Evolutionary conservation across 164 flowering plant genomes (phyloP), one percentile per base, ranked within the genome.

Genomic region (Magnolia kwangsiensis): DNA sequence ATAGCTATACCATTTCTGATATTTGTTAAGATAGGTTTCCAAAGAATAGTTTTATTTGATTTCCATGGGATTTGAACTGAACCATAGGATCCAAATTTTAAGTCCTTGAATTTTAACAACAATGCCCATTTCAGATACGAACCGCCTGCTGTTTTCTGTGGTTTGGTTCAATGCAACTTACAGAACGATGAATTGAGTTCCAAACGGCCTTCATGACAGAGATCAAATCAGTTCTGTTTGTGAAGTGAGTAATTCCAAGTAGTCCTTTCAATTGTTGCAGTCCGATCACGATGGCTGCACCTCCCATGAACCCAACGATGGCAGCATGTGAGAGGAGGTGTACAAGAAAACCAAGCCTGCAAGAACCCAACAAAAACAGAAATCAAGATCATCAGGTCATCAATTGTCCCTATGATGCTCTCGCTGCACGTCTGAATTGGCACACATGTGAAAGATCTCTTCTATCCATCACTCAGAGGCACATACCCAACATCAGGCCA

Each of bases 271-370:
- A 84, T 63, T 94, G 98, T 75, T 92, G 98, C 50, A 92, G 91
- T 13, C 94, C 97, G 65, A 94, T 94, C 10, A 91, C 81, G 58
- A 94, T 90, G 77, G 98, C 98, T 69, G 98, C 98, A 18, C 98
- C 98, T 1, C 86, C 98, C 96, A 91, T 92, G 86, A 94, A 94
- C 70, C 96, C 98, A 72, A 94, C 97, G 73, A 90, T 82, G 18
- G 92, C 93, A 83, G 98, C 97, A 84, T 94, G 98, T 50, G 98
- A 94, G 20, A 94, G 88, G 78, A 91, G 89, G 82, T 94, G 92
- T 66, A 94, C 90, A 29, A 92, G 88, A 81, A 94, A 94, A 0
- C 98, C 98, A 85, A 92, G 83, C 84, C 97, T 90, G 83, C 66
- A 73, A 20, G 37, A 19, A 51, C 18, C 29, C 21, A 69, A 31